phyloP scores from a whole-genome alignment of 1,284 basidiomycete species.

The Microstroma glucosiphilum region DNA sequence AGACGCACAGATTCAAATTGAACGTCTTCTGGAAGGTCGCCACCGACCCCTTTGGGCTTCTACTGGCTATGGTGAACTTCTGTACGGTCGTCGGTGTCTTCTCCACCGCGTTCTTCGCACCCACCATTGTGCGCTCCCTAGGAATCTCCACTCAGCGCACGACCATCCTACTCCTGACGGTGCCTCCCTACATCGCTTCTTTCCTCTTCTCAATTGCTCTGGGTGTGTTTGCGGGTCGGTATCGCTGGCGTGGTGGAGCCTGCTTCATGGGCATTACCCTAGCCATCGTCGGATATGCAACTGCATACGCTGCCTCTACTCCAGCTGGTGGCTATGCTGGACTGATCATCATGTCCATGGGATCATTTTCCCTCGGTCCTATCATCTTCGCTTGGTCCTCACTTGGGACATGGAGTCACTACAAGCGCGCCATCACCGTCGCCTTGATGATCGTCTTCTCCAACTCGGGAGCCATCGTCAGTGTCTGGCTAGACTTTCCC shows the following conservation, averaged over 20 bases:
- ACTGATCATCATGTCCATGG: slow-evolving; percentile 31
- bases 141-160: slow-evolving; percentile 19
- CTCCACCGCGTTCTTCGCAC: slow-evolving; percentile 37
- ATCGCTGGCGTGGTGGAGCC: slow-evolving; percentile 26
- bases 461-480: slow-evolving; percentile 34
- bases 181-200: slow-evolving; percentile 34
- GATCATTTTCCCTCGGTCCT: slow-evolving; percentile 23
- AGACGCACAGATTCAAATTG: slow-evolving; percentile 7
- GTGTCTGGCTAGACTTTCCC: slow-evolving; percentile 28
- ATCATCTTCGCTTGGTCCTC: slow-evolving; percentile 16
- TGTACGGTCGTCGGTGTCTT: slow-evolving; percentile 31
- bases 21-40: slow-evolving; percentile 30
- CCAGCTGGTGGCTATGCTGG: slow-evolving; percentile 31
- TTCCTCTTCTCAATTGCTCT: slow-evolving; percentile 33
- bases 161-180: slow-evolving; percentile 35
- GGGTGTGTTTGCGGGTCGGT: slow-evolving; percentile 35
- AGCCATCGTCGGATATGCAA: slow-evolving; percentile 26
- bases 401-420: slow-evolving; percentile 30
- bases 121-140: slow-evolving; percentile 37
- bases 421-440: slow-evolving; percentile 38
- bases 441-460: slow-evolving; percentile 37
- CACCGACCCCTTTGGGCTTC: slow-evolving; percentile 25
- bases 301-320: slow-evolving; percentile 26
- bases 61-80: slow-evolving; percentile 30
- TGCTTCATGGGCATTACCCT: slow-evolving; percentile 24